Percentiles rank a stretch among this genome's conserved stretches.
phyloP scores from a whole-genome alignment of 176 grass and related monocot species.

The Lolium multiflorum region DNA sequence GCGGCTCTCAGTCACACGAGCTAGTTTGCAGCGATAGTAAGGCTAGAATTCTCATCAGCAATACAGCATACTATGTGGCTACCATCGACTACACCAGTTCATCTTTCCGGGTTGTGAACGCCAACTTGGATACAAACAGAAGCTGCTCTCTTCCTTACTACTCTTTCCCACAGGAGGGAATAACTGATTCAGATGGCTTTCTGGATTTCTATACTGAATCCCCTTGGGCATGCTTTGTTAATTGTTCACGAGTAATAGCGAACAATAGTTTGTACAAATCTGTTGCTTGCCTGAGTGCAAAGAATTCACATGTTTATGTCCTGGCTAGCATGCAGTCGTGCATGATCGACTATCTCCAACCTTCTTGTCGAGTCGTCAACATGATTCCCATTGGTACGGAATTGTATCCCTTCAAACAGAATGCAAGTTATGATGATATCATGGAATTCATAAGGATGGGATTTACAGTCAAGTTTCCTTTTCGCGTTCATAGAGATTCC shows the following conservation, averaged over 20 bases:
- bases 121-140: neutral
- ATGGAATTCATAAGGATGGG: slow-evolving; percentile 31
- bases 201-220: rapidly evolving
- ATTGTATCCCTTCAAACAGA: neutral
- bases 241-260: neutral
- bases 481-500: neutral
- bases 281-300: slow-evolving; percentile 16
- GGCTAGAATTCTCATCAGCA: neutral
- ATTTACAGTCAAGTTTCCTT: slow-evolving; percentile 7
- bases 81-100: neutral
- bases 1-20: neutral
- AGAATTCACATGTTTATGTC: neutral
- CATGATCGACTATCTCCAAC: neutral
- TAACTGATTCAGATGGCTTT: neutral
- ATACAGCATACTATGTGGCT: neutral
- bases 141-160: neutral
- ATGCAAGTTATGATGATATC: slow-evolving; percentile 12
- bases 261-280: neutral
- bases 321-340: neutral
- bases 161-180: neutral
- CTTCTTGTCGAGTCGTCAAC: slow-evolving; percentile 40
- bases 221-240: slow-evolving; percentile 28
- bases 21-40: neutral
- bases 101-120: neutral
- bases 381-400: slow-evolving; percentile 21